Percentiles rank a stretch among this genome's conserved stretches.
phyloP scores from a whole-genome alignment of 371 early-diverging fungal species.

The Gilbertella persicaria region DNA sequence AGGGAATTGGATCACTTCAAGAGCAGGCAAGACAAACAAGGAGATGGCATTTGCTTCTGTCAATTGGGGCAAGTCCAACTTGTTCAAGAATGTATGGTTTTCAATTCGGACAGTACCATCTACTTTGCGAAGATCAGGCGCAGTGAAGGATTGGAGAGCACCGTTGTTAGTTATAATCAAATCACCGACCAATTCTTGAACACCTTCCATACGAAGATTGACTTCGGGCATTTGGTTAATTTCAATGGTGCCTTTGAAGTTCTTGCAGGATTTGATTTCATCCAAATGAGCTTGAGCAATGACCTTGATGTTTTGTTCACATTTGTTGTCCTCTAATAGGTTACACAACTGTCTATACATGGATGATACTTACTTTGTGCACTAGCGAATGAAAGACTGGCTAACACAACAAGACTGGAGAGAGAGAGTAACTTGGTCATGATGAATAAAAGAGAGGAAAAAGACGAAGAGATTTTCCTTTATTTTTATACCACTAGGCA shows the following conservation, averaged over 20 bases:
- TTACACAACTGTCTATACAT: not conserved
- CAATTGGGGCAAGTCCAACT: constrained; percentile 43
- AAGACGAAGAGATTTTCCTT: too few species aligned
- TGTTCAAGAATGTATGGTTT: constrained; percentile 47
- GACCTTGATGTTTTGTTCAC: constrained; percentile 14
- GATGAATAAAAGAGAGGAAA: too few species aligned
- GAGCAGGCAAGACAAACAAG: constrained; percentile 45
- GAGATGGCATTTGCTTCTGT: constrained; percentile 37
- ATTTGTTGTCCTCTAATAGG: not conserved
- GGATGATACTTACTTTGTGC: not conserved
- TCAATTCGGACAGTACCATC: constrained; percentile 45
- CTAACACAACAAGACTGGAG: not conserved
- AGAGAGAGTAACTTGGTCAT: not conserved
- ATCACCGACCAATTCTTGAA: constrained; percentile 47
- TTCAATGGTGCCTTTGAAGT: constrained; percentile 47
- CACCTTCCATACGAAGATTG: constrained; percentile 32
- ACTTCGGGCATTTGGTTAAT: constrained; percentile 29
- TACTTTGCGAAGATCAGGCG: constrained; percentile 47
- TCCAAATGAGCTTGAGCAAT: constrained; percentile 50
- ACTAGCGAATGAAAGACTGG: not conserved
- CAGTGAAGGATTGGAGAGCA: constrained; percentile 36
- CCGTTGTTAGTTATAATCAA: constrained; percentile 42
- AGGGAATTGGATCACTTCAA: constrained; percentile 48
- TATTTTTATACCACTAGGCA: too few species aligned
- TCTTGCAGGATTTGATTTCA: constrained; percentile 42